phyloP scores from a whole-genome alignment of 257 asterid species.

The Leonotis leonurus region DNA sequence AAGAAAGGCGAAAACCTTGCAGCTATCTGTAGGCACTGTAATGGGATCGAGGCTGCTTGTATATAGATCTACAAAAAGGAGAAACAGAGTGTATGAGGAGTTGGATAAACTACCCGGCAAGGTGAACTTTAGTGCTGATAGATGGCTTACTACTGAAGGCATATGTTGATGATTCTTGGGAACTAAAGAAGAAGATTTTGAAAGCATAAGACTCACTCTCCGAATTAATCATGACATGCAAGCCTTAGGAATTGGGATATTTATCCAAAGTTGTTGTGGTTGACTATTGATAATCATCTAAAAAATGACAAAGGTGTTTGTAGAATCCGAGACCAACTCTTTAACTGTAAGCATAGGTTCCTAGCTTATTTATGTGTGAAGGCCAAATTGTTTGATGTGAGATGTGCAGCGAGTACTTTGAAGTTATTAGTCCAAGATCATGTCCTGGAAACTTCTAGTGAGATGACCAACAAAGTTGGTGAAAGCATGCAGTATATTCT shows the following conservation, averaged over 20 bases:
- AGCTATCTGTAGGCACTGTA: conserved; percentile 83
- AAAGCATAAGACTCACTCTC: conserved; percentile 60
- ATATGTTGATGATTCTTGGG: conserved; percentile 75
- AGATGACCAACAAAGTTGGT: conserved; percentile 60
- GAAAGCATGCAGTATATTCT: conserved; percentile 61
- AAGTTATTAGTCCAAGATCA: conserved; percentile 75
- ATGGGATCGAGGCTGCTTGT: conserved; percentile 68
- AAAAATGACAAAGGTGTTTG: conserved; percentile 52
- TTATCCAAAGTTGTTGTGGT: conserved; percentile 70
- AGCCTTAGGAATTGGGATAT: conserved; percentile 74
- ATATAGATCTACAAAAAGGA: conserved; percentile 61
- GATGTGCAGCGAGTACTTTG: conserved; percentile 81
- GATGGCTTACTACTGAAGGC: conserved; percentile 54
- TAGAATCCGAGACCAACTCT: conserved; percentile 67
- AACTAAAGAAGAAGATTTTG: conserved; percentile 60
- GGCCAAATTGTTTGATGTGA: conserved; percentile 83
- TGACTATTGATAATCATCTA: conserved; percentile 57
- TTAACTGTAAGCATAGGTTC: conserved; percentile 64
- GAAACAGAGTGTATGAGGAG: conserved; percentile 70
- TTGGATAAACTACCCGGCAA: conserved; percentile 76
- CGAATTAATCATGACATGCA: conserved; percentile 58
- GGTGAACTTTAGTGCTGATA: conserved; percentile 74
- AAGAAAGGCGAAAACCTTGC: conserved; percentile 69
- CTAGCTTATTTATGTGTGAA: conserved; percentile 81
- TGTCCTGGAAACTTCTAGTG: conserved; percentile 54